Evolutionary conservation across 768 basidiomycete genomes (phyloP), one percentile per base, ranked within the genome.

Genomic region (Strobilomyces dryophilus): DNA sequence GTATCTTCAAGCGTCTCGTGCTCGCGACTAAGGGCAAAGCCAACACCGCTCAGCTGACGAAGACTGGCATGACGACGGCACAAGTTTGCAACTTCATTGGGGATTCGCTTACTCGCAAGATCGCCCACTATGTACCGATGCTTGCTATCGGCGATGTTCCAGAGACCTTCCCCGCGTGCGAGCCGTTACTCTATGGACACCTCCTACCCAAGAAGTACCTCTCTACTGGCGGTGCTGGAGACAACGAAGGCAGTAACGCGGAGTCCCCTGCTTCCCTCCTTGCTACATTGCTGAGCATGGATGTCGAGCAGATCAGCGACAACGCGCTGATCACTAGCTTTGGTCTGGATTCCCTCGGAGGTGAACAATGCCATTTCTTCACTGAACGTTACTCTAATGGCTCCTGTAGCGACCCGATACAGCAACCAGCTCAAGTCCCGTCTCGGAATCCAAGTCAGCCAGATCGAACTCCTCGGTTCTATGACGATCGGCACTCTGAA

Each of bases 1-100:
- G 66, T n/a, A 64, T 68, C 54, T 68, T 68, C 59, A 68, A 68
- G 44, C 67, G 66, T 36, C 67, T 68, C 39, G 67, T 68, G 5
- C 60, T 60, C 5, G 42, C 63, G 17, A 61, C 63, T 1, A 64
- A 50, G 36, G 67, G 67, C 2, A 61, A 61, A 45, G 66, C 65
- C 4, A 68, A 68, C 49, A 68, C 65, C 1, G 50, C 63, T 0
- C 64, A 66, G 40, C 65, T 68, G 26, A 60, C 54, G 8, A 68
- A 66, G 63, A 68, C 62, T 4, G 67, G 66, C 8, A 68, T 68
- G 66, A 66, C 67, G 37, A 69, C 66, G 0, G 58, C 63, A 0
- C 66, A 68, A 58, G 67, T 68, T 2, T 68, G 65, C 29, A 66
- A 68, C 41, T 68, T 68, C 48, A 66, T 68, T 9, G 67, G 67